Base-by-base conservation (phyloP, 805 yeast species). In the Wickerhamomyces hampshirensis region DNA sequence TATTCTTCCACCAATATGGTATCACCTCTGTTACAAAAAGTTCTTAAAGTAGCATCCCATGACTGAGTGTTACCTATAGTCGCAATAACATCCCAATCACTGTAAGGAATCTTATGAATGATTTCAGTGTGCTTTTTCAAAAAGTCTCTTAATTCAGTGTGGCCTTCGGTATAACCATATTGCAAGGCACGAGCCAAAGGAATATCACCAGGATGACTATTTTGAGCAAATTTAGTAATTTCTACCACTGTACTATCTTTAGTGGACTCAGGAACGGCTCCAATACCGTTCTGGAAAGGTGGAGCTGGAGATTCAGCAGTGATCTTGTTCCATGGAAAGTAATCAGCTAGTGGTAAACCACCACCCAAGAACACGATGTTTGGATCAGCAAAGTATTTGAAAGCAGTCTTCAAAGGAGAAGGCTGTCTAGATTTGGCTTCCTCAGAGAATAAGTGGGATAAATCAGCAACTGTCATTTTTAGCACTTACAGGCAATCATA, bases 281-380 rank as follows among this genome's bases (percentile, higher is more conserved):
- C 85, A 44, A 86, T 83, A 37, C 96, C 96, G 19, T 77, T 69
- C 11, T 67, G 53, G 58, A 88, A 91, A 2, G 95, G 94, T 16
- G 93, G 83, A 10, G 77, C 69, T 38, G 96, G 95, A 6, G 87
- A 68, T 38, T 75, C 76, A 11, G 83, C 81, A 16, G 71, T 58
- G 39, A 91, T 59, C 47, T 77, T 75, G 52, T 88, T 86, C 73
- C 91, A 86, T 30, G 98, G 98, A 73, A 91, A 91, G 63, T 85
- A 84, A 45, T 84, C 91, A 18, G 96, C 67, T 58, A 86, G 66
- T 11, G 98, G 98, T 50, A 91, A 73, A 6, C 98, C 98, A 51
- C 98, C 98, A 37, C 97, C 98, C 38, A 91, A 73, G 57, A 88
- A 89, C 38, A 87, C 79, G 55, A 93, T 69, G 35, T 80, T 76